phyloP scores from a whole-genome alignment of 805 yeast species.

The Metschnikowia koreensis region DNA sequence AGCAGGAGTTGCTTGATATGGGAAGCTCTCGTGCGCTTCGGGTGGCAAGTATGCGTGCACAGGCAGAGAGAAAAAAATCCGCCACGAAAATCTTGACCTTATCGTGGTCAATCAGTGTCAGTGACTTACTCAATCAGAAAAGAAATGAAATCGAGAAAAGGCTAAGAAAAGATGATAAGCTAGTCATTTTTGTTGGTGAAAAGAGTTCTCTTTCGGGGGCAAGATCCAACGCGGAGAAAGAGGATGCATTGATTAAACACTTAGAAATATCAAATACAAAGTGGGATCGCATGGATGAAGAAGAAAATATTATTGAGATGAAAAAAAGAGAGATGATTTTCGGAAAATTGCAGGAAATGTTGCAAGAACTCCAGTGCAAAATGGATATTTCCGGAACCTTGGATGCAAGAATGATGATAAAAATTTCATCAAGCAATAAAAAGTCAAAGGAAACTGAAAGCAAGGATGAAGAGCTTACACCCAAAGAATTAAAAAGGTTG shows the following conservation, averaged over 20 bases:
- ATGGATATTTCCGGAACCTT: constrained; percentile 27
- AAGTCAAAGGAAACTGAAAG: constrained; percentile 3
- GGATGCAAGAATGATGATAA: constrained; percentile 25
- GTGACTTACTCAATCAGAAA: constrained; percentile 54
- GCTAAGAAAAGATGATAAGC: constrained; percentile 43
- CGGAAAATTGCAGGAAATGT: constrained; percentile 24
- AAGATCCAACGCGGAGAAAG: constrained; percentile 15
- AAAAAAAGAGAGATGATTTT: constrained; percentile 30
- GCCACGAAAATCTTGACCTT: constrained; percentile 48
- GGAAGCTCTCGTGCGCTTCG: constrained; percentile 35
- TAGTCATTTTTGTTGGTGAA: constrained; percentile 27
- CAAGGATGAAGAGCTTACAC: constrained; percentile 6
- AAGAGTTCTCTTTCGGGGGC: constrained; percentile 18
- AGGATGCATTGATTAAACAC: constrained; percentile 12
- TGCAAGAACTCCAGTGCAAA: constrained; percentile 32
- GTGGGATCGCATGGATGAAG: constrained; percentile 17
- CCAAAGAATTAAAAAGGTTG: constrained; percentile 19
- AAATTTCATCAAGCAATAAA: constrained; percentile 13
- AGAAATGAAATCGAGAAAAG: constrained; percentile 47
- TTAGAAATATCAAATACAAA: constrained; percentile 5
- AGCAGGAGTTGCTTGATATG: constrained; percentile 29
- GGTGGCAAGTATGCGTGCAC: constrained; percentile 27
- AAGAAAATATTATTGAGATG: constrained; percentile 19
- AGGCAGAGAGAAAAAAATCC: constrained; percentile 36
- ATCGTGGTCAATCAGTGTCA: constrained; percentile 55